Evolutionary conservation across 306 rosid species (phyloP), one percentile per base, ranked within the genome.

Genomic region (Begonia peltatifolia): DNA sequence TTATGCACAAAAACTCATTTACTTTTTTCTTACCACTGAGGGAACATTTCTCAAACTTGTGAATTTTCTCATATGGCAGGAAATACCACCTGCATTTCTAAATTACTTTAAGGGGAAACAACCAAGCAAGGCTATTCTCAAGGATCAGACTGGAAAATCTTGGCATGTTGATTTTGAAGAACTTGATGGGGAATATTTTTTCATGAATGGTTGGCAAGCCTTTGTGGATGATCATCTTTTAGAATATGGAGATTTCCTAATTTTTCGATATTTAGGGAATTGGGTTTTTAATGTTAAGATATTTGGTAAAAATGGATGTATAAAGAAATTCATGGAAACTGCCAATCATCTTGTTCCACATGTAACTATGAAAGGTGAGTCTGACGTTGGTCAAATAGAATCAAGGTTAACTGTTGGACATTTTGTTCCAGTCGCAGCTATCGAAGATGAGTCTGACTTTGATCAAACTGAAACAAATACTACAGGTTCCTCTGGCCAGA

Each of bases 121-220:
- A 53, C 65, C 65, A 59, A 42, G 41, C 48, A 54, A 22, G 10
- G 60, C 65, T 41, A 53, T 14, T 50, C 53, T 66, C 20, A 47
- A n/a, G 52, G 71, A 66, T 59, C 52, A 47, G 3, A 12, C 30
- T 9, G 65, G 60, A 41, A 59, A 53, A 44, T 59, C 57, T 53
- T 66, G 71, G 71, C 14, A n/a, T 49, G 55, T 66, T 47, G 57
- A n/a, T 4, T 50, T 66, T 52, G 57, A 59, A 47, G 52, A 66
- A 48, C 15, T 15, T 20, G 56, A 60, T 9, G 23, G n/a, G 2
- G 23, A 42, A 17, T 9, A 59, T 46, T 59, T 10, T 59, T 66
- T 66, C 58, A 53, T 46, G 56, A 53, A 48, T n/a, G 47, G 59
- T 4, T 71, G 71, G 76, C 38, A 52, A 38, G 22, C 48, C 8